phyloP scores from a whole-genome alignment of 148 eudicot species.

The Rhododendron henanense region DNA sequence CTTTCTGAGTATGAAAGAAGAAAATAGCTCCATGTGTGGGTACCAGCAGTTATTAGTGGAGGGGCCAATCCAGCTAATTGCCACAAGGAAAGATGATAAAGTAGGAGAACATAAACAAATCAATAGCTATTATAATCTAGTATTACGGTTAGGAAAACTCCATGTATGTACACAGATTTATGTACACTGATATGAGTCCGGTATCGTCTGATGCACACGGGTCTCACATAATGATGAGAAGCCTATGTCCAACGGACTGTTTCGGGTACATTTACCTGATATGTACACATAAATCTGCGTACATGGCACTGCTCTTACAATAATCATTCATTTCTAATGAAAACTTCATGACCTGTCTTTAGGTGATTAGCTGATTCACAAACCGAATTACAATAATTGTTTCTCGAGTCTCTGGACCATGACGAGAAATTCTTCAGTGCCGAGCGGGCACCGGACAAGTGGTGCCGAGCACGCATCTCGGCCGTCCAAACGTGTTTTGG shows the following conservation, averaged over 20 bases:
- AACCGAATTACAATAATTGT: background rate
- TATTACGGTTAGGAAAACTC: background rate
- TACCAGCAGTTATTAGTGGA: background rate
- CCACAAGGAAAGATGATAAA: background rate
- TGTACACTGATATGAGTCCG: background rate
- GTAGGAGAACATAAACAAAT: background rate
- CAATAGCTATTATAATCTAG: background rate
- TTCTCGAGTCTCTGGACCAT: background rate
- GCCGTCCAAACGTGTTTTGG: too few relatives aligned
- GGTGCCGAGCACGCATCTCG: too few relatives aligned
- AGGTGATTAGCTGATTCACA: background rate
- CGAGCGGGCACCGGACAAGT: too few relatives aligned
- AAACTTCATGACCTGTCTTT: background rate
- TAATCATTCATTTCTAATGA: background rate
- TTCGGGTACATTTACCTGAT: background rate
- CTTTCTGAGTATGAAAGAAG: background rate
- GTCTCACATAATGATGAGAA: background rate
- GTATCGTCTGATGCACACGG: background rate
- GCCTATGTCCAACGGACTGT: background rate
- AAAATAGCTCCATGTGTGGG: background rate
- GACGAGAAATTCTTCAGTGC: too few relatives aligned
- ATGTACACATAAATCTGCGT: background rate
- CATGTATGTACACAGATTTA: background rate
- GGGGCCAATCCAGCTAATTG: conserved; percentile 14
- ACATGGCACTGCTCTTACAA: background rate